Evolutionary conservation across 1,284 basidiomycete genomes (phyloP), one percentile per base, ranked within the genome.

Genomic region (Leucoagaricus sp.): DNA sequence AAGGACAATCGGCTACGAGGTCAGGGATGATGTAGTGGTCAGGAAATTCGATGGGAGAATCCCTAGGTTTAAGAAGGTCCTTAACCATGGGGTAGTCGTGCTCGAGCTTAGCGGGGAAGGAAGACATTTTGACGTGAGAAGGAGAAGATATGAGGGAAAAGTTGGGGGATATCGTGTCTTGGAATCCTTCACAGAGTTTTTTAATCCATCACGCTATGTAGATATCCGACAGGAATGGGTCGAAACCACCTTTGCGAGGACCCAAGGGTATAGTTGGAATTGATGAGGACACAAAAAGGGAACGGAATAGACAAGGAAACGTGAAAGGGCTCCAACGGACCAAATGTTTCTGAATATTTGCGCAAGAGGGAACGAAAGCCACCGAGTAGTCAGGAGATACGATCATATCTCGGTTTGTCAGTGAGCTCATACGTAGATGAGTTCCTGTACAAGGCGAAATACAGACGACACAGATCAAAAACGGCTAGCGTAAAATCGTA

Each of bases 1-100:
- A 81, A 10, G 69, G 64, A 61, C 81, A 83, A 57, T 77, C 72
- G 0, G 77, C 75, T 61, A 79, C 70, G 56, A 84, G 77, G 65
- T 83, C 80, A 17, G 81, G 81, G 51, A 83, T 73, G 31, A 63
- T 52, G 23, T 59, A 61, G 28, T 49, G 42, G 2, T 21, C 19
- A 6, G 53, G 53, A 34, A n/a, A 29, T 26, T 28, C 36, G 4
- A 6, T 38, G 36, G 4, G 15, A 38, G 36, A n/a, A n/a, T 38
- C 36, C n/a, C n/a, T n/a, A n/a, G n/a, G n/a, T n/a, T n/a, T n/a
- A n/a, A n/a, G n/a, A n/a, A 38, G 36, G 15, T 38, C 15, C 13
- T 38, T 38, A 4, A 38, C 36, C 36, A 38, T 38, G 4, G 36
- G 36, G 36, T 38, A 38, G 36, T 38, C 36, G 12, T 38, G 13